phyloP scores from a whole-genome alignment of 441 rosid species.

The Gossypium laxum region DNA sequence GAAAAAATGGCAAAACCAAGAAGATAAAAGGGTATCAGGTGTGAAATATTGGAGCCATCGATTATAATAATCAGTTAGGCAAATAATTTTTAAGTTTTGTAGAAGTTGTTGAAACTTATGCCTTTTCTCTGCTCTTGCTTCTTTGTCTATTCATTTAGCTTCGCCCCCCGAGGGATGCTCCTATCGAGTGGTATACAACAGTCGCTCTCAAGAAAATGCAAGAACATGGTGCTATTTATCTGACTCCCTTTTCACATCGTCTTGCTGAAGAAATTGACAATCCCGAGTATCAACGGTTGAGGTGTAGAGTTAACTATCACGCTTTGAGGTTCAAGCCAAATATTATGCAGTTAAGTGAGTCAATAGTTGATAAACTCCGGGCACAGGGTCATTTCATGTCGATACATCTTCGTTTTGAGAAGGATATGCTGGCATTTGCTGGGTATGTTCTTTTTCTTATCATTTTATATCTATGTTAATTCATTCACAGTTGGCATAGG shows the following conservation, averaged over 20 bases:
- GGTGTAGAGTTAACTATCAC: conserved; percentile 80
- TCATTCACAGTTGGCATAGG: not conserved
- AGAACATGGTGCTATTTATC: conserved; percentile 86
- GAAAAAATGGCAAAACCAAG: conserved; percentile 73
- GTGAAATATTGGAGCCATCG: conserved; percentile 25
- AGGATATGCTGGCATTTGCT: conserved; percentile 96
- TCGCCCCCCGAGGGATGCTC: conserved; percentile 88
- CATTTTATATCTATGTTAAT: not conserved
- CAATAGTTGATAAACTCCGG: conserved; percentile 81
- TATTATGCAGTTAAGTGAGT: conserved; percentile 75
- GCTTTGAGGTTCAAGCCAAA: conserved; percentile 87
- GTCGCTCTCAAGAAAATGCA: conserved; percentile 77
- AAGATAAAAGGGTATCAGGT: conserved; percentile 88
- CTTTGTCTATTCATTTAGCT: conserved; percentile 33
- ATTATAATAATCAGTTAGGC: not conserved
- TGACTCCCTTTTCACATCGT: conserved; percentile 94
- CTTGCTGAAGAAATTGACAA: conserved; percentile 86
- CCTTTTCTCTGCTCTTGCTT: not conserved
- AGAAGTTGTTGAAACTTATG: conserved; percentile 12
- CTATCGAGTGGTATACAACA: conserved; percentile 70
- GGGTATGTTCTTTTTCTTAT: conserved; percentile 49
- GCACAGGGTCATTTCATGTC: conserved; percentile 94
- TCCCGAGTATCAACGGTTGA: conserved; percentile 78
- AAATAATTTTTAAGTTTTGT: not conserved
- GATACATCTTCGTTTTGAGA: conserved; percentile 94